Evolutionary conservation across 352 stramenopile genomes (phyloP).

Genomic region (Peronosclerospora sorghi): DNA sequence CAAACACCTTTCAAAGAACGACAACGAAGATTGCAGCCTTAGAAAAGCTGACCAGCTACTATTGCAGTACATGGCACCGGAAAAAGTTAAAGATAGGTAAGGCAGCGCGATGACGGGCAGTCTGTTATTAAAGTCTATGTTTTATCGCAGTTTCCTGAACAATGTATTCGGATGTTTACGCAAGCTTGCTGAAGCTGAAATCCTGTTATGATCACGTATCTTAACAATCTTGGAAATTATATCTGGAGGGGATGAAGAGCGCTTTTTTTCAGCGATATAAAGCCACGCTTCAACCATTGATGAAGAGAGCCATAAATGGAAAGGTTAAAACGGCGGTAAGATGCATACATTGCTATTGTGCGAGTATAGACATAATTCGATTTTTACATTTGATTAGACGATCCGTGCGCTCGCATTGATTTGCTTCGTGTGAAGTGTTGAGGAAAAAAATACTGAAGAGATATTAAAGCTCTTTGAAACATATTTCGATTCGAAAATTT

Average conservation of each 20-base stretch:
- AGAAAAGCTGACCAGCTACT: conserved; percentile 51
- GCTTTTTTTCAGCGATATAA: conserved; percentile 69
- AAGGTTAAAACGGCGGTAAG: conserved; percentile 59
- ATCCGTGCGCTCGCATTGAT: conserved; percentile 60
- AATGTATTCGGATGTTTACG: conserved; percentile 61
- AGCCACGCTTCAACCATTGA: conserved; percentile 55
- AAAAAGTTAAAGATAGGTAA: conserved; percentile 66
- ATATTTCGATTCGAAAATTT: conserved; percentile 59
- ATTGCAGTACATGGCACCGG: conserved; percentile 53
- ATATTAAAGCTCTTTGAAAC: conserved; percentile 53
- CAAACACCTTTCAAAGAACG: conserved; percentile 22
- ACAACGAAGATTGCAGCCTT: conserved; percentile 63
- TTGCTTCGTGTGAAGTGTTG: conserved; percentile 68
- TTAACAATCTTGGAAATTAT: conserved; percentile 65
- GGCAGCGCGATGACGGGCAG: not conserved
- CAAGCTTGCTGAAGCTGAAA: conserved; percentile 61
- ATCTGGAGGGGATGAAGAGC: conserved; percentile 59
- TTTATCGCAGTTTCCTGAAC: conserved; percentile 40
- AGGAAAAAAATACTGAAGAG: conserved; percentile 64
- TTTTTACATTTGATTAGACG: conserved; percentile 18
- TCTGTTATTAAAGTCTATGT: not conserved
- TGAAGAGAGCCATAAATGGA: conserved; percentile 46
- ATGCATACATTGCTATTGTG: not conserved
- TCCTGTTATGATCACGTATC: conserved; percentile 50
- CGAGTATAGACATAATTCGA: not conserved